phyloP scores from a whole-genome alignment of 495 filamentous ascomycete genomes.

The Pyrenula massariospora region DNA sequence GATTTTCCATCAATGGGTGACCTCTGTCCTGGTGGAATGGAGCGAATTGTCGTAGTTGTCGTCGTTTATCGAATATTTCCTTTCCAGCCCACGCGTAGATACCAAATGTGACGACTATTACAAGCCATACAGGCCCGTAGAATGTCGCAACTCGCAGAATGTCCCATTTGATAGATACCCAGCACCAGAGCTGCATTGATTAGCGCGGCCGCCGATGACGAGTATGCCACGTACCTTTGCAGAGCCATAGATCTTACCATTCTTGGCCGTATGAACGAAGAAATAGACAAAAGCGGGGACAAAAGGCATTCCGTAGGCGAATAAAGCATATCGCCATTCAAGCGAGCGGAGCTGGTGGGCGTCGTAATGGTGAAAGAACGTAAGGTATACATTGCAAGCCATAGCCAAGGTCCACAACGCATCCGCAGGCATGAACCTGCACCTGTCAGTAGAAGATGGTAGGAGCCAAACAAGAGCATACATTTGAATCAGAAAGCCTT shows the following conservation, averaged over 20 bases:
- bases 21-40: slow-evolving; percentile 22
- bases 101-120: slow-evolving; percentile 53
- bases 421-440: slow-evolving; percentile 66
- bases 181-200: slow-evolving; percentile 61
- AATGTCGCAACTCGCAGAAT: slow-evolving; percentile 65
- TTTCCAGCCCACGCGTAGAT: slow-evolving; percentile 66
- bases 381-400: slow-evolving; percentile 80
- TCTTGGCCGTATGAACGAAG: slow-evolving; percentile 38
- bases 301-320: slow-evolving; percentile 69
- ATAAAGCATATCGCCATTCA: slow-evolving; percentile 59
- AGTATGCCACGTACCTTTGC: slow-evolving; percentile 38
- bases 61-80: slow-evolving; percentile 50
- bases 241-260: slow-evolving; percentile 57
- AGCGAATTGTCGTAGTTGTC: slow-evolving; percentile 28
- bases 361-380: slow-evolving; percentile 69
- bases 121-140: slow-evolving; percentile 78
- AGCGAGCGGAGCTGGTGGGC: slow-evolving; percentile 52
- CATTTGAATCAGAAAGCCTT: slow-evolving; percentile 69
- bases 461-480: slow-evolving; percentile 13
- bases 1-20: slow-evolving; percentile 8
- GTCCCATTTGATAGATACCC: slow-evolving; percentile 59
- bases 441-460: slow-evolving; percentile 6
- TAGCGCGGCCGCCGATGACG: background rate
- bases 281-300: slow-evolving; percentile 58
- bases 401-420: slow-evolving; percentile 74